Evolutionary conservation across 345 rosid species (phyloP), one percentile per base, ranked within the genome.

Genomic region (Dovyalis caffra): DNA sequence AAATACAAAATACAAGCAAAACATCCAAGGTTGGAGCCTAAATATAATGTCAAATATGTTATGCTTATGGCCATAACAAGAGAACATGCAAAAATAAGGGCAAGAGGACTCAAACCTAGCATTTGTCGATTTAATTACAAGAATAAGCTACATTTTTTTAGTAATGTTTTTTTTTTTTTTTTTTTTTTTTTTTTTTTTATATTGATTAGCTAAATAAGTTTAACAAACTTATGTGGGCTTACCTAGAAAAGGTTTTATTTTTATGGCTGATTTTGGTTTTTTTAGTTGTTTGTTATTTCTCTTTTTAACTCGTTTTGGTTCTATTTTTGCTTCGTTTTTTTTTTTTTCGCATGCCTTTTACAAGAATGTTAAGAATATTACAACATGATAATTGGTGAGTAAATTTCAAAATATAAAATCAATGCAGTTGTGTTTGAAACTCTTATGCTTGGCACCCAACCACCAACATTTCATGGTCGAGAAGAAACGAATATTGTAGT

Each of bases 121-220:
- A n/a, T n/a, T n/a, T n/a, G n/a, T n/a, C n/a, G n/a, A n/a, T n/a
- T n/a, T n/a, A n/a, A n/a, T n/a, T n/a, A n/a, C n/a, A n/a, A n/a
- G n/a, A n/a, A n/a, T n/a, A n/a, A n/a, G n/a, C n/a, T n/a, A n/a
- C n/a, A n/a, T n/a, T n/a, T n/a, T n/a, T n/a, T n/a, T n/a, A n/a
- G n/a, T n/a, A n/a, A n/a, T n/a, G n/a, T n/a, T n/a, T n/a, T n/a
- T n/a, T n/a, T n/a, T n/a, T n/a, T n/a, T n/a, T n/a, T n/a, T n/a
- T n/a, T n/a, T n/a, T n/a, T n/a, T n/a, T n/a, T n/a, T n/a, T n/a
- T n/a, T n/a, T n/a, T n/a, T n/a, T n/a, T n/a, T n/a, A n/a, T n/a
- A 82, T 93, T 74, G 99, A 95, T 79, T 95, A 97, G 99, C 82
- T 95, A 12, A 95, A 95, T 83, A 89, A 70, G 81, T 91, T 95